Evolutionary conservation across 2,329 filamentous ascomycete species (phyloP).

Genomic region (Waltergamsia citrina): DNA sequence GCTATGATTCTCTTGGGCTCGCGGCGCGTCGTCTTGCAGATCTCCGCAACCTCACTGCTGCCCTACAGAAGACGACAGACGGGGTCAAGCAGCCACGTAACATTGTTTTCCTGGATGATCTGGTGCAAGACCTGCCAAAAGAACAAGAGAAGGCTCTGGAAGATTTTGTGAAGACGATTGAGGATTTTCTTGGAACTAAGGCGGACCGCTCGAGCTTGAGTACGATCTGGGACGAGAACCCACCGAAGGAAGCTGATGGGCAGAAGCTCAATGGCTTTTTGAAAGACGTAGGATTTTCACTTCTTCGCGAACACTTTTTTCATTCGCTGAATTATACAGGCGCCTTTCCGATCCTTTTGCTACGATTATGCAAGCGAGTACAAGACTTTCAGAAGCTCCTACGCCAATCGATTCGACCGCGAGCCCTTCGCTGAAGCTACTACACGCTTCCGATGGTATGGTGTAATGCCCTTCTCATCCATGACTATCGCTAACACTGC

Average conservation of each 20-base stretch:
- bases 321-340: constrained; percentile 10
- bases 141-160: constrained; percentile 7
- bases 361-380: constrained; percentile 22
- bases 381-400: constrained; percentile 15
- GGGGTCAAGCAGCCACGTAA: constrained; percentile 6
- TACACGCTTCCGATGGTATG: constrained; percentile 18
- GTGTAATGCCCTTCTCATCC: not conserved
- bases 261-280: constrained; percentile 16
- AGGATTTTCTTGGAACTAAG: constrained; percentile 11
- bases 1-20: constrained; percentile 12
- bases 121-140: constrained; percentile 6
- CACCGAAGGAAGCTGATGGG: constrained; percentile 11
- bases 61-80: constrained; percentile 6
- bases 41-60: constrained; percentile 11
- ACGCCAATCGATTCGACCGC: constrained; percentile 11
- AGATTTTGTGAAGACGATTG: constrained; percentile 14
- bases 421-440: constrained; percentile 18
- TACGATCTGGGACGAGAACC: constrained; percentile 10
- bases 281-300: constrained; percentile 12
- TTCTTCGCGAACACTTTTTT: not conserved
- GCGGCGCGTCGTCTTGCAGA: constrained; percentile 14
- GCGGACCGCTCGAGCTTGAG: constrained; percentile 9
- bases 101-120: constrained; percentile 16
- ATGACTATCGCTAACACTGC: not conserved
- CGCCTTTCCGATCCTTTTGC: constrained; percentile 18